These are phyloP conservation scores for Verticillium isaacii DNA, from an alignment of 2,329 filamentous ascomycete genomes.

Conservation along the genomic window DNA sequence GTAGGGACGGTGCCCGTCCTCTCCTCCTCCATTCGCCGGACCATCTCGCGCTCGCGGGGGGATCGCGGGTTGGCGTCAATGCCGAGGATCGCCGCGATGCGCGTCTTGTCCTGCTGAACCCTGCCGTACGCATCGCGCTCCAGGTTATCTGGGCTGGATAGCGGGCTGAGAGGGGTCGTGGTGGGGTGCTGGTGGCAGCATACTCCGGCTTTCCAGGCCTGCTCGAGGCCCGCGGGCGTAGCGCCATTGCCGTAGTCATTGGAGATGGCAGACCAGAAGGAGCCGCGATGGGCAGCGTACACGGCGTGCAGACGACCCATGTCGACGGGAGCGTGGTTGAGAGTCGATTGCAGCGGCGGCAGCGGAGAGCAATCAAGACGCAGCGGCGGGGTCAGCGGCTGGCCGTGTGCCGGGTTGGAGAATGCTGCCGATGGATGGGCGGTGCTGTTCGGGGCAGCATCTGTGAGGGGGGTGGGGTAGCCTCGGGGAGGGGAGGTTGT, in stretches of 20 bases:
- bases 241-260: slow-evolving; percentile 64
- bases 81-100: slow-evolving; percentile 59
- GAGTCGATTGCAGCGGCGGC: slow-evolving; percentile 15
- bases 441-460: slow-evolving; percentile 30
- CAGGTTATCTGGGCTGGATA: slow-evolving; percentile 42
- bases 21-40: slow-evolving; percentile 51
- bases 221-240: slow-evolving; percentile 61
- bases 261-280: slow-evolving; percentile 71
- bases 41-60: slow-evolving; percentile 52
- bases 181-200: slow-evolving; percentile 33
- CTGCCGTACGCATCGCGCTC: slow-evolving; percentile 37
- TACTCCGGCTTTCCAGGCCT: slow-evolving; percentile 57
- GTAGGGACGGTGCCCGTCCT: slow-evolving; percentile 24
- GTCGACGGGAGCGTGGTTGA: slow-evolving; percentile 47
- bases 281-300: slow-evolving; percentile 64
- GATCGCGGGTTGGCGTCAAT: slow-evolving; percentile 55
- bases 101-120: slow-evolving; percentile 47
- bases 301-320: slow-evolving; percentile 62
- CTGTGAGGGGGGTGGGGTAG: slow-evolving; percentile 36
- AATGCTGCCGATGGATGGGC: slow-evolving; percentile 37
- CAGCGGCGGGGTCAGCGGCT: slow-evolving; percentile 38
- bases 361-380: slow-evolving; percentile 54
- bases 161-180: slow-evolving; percentile 47
- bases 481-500: slow-evolving; percentile 28
- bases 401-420: slow-evolving; percentile 20